These are phyloP conservation scores for Cymbopogon citratus DNA, from an alignment of 176 grass and related monocot genomes.

Conservation along the genomic window DNA sequence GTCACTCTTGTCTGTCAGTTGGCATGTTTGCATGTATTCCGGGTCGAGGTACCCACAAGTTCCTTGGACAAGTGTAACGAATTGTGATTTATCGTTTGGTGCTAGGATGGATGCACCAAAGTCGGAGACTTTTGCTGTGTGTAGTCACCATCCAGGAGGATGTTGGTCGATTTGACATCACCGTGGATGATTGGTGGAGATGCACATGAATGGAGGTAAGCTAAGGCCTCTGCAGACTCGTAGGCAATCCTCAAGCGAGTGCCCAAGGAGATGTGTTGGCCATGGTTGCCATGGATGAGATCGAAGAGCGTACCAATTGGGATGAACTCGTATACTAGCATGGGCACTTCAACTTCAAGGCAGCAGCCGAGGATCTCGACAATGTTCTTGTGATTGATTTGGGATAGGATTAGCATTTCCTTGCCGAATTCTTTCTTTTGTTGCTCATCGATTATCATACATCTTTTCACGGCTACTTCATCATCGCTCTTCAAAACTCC, in stretches of 20 bases:
- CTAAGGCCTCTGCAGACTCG: not conserved
- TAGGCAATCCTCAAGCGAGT: not conserved
- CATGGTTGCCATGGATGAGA: not conserved
- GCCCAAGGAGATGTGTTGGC: not conserved
- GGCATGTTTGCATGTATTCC: not conserved
- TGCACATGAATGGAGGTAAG: not conserved
- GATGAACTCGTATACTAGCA: not conserved
- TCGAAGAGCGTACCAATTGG: not conserved
- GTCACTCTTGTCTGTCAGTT: not conserved
- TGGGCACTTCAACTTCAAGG: not conserved
- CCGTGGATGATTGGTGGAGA: not conserved
- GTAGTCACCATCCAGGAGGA: not conserved
- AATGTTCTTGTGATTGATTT: not conserved
- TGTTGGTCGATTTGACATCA: not conserved
- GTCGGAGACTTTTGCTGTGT: not conserved
- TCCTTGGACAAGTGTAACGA: constrained; percentile 4
- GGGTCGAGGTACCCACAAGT: not conserved
- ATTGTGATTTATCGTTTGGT: not conserved
- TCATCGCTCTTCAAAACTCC: too few species aligned
- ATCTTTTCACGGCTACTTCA: too few species aligned
- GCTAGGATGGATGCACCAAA: not conserved
- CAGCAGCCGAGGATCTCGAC: not conserved
- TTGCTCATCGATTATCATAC: too few species aligned
- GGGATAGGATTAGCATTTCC: not conserved
- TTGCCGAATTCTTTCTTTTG: too few species aligned